Base-by-base conservation (phyloP, 2,329 filamentous ascomycete species). In the Alternaria longipes region DNA sequence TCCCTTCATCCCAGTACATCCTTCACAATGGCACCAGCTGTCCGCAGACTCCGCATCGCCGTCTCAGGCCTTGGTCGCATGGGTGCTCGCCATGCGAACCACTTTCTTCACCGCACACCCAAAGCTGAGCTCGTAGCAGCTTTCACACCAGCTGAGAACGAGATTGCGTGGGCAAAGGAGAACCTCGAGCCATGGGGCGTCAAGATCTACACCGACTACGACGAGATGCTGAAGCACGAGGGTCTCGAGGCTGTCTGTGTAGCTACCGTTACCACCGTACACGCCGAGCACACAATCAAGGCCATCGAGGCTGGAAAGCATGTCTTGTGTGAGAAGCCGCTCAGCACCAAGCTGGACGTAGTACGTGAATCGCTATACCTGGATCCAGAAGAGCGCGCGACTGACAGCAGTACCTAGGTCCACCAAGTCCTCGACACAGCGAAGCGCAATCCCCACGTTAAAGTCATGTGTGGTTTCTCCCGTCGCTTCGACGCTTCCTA, bases 401-500 rank as follows among this genome's bases (percentile, higher is more conserved):
- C 14, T 42, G 18, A 41, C 20, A 22, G n/a, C n/a, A 58, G 36
- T 34, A 34, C 16, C 26, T 62, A 89, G 86, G 87, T 85, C 52
- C 84, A 88, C 80, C 79, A 83, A 20, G 87, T 91, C 41, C 81
- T 90, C 62, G 82, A 85, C 49, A 85, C 85, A 8, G 85, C 87
- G 26, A 76, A 79, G 59, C 80, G 81, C 62, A 83, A 84, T 53
- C 87, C 87, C 1, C 74, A 88, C 53, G 82, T 89, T 20, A 90
- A 90, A 75, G 87, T 90, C 56, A 86, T 90, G 81, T 89, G 86
- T 68, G 88, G 87, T 7, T 89, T 89, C 81, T 88, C 86, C 5
- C 84, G 87, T 30, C 86, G 87, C 57, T 91, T 91, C 80, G 89
- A 91, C 68, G 80, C 83, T 45, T 89, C 86, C 41, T 91, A 91